Evolutionary conservation across 805 yeast genomes (phyloP).

Genomic region (Candida morakotiae): DNA sequence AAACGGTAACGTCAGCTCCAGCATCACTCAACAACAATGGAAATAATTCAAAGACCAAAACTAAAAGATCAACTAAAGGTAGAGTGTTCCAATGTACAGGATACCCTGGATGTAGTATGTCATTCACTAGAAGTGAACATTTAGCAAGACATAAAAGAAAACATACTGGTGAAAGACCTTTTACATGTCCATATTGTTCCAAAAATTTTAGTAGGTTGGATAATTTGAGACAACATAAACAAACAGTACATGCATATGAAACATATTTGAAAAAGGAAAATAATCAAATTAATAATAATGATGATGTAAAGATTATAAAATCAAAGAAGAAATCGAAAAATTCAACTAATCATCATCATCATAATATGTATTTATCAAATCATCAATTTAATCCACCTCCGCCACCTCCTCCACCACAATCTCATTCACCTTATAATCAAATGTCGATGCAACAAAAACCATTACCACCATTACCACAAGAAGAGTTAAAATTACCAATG

Average conservation of each 20-base stretch:
- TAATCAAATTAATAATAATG: conserved; percentile 2
- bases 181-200: conserved; percentile 77
- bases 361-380: conserved; percentile 4
- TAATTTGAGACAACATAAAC: conserved; percentile 86
- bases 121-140: conserved; percentile 88
- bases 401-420: conserved; percentile 3
- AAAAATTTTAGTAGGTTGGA: conserved; percentile 80
- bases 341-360: conserved; percentile 7
- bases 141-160: conserved; percentile 88
- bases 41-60: conserved; percentile 6
- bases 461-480: conserved; percentile 4
- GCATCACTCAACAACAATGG: background rate
- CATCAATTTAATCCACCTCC: conserved; percentile 5
- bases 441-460: conserved; percentile 6
- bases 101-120: conserved; percentile 81
- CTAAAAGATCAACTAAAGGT: conserved; percentile 45
- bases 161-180: conserved; percentile 94
- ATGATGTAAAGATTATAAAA: background rate
- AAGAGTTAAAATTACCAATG: conserved; percentile 16
- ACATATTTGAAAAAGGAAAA: conserved; percentile 16
- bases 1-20: background rate
- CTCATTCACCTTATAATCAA: background rate
- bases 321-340: conserved; percentile 3
- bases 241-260: conserved; percentile 55
- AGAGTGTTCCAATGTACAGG: conserved; percentile 82